Percentiles rank a stretch among this genome's conserved stretches.
phyloP scores from a whole-genome alignment of 345 rosid species.

The Eucalyptus shirleyi region DNA sequence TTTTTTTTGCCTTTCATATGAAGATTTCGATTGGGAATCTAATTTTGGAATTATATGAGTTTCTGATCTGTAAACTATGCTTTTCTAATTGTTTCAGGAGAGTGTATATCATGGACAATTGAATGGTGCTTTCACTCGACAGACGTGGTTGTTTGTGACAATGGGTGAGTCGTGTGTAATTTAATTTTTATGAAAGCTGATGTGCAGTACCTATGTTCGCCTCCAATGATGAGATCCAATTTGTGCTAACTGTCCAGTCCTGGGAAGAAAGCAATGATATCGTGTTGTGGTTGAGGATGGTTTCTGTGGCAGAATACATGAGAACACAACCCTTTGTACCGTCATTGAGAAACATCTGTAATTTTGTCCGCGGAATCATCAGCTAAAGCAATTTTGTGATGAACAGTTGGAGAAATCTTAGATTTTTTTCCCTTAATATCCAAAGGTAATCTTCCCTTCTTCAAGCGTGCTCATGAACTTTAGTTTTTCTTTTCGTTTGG shows the following conservation, averaged over 20 bases:
- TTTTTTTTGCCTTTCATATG: too few species aligned
- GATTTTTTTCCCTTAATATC: constrained; percentile 41
- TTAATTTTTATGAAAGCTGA: neutral
- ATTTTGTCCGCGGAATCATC: constrained; percentile 62
- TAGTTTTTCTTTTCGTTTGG: neutral
- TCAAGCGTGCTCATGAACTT: neutral
- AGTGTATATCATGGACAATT: too few species aligned
- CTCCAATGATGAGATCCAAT: too few species aligned
- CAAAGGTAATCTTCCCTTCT: constrained; percentile 25
- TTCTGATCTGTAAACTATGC: too few species aligned
- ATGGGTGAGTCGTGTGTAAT: constrained; percentile 34
- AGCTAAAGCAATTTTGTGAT: constrained; percentile 43
- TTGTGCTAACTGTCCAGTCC: neutral
- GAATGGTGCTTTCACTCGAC: too few species aligned
- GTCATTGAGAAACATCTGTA: constrained; percentile 26
- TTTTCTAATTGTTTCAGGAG: too few species aligned
- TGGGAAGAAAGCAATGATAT: neutral
- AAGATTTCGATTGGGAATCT: too few species aligned
- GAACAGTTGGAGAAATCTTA: constrained; percentile 44
- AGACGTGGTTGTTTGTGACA: neutral
- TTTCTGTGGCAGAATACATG: constrained; percentile 39
- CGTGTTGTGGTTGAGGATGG: neutral
- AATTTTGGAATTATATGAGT: too few species aligned
- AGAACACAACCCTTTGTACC: constrained; percentile 43
- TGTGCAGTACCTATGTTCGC: neutral